These are phyloP conservation scores for Flaveria brownii DNA, from an alignment of 129 eudicot species.

Conservation along the genomic window DNA sequence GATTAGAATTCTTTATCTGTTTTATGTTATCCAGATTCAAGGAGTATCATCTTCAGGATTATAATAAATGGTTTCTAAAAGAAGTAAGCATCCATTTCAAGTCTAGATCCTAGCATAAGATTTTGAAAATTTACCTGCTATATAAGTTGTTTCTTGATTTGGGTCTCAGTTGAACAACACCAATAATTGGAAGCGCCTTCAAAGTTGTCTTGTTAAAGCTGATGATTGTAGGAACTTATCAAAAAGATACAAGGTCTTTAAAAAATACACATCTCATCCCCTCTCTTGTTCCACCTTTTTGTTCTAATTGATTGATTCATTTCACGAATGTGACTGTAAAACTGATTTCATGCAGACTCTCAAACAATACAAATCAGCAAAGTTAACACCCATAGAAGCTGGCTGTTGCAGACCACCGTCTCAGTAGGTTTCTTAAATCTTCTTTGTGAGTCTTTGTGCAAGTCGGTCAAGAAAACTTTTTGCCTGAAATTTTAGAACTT, in stretches of 20 bases:
- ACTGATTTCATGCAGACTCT: constrained; percentile 53
- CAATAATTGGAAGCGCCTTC: constrained; percentile 75
- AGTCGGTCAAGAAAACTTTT: background rate
- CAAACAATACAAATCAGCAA: constrained; percentile 62
- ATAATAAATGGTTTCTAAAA: constrained; percentile 82
- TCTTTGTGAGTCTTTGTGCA: background rate
- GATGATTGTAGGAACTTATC: constrained; percentile 72
- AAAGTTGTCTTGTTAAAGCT: constrained; percentile 82
- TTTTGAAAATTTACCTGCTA: constrained; percentile 2
- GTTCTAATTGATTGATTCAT: background rate
- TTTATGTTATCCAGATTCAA: constrained; percentile 59
- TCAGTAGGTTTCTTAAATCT: constrained; percentile 50
- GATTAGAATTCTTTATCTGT: background rate
- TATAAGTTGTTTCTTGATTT: constrained; percentile 14
- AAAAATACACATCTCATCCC: background rate
- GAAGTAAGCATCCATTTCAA: constrained; percentile 49
- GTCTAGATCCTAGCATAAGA: background rate
- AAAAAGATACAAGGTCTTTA: constrained; percentile 71
- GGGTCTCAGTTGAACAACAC: constrained; percentile 67
- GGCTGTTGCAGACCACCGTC: constrained; percentile 98
- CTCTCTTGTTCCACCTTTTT: background rate
- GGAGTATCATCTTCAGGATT: constrained; percentile 94
- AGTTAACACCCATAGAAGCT: constrained; percentile 83
- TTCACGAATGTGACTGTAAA: background rate
- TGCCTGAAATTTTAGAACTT: background rate